These are phyloP conservation scores for Trametes versicolor DNA, from an alignment of 1,284 basidiomycete species.

Conservation along the genomic window DNA sequence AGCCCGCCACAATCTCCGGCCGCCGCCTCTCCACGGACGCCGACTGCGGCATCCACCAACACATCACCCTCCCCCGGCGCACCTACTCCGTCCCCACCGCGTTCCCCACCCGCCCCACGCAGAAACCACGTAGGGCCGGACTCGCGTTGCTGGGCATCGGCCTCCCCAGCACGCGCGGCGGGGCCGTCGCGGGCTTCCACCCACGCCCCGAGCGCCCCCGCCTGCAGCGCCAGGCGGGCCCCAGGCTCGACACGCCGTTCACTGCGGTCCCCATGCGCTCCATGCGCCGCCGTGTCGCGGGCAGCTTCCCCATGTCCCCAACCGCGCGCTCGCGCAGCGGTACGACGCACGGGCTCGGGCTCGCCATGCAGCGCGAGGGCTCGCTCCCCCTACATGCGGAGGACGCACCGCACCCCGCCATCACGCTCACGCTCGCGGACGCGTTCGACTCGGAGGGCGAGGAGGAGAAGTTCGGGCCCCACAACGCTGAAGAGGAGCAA, in stretches of 20 bases:
- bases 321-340: background rate
- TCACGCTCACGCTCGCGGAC: slow-evolving; percentile 20
- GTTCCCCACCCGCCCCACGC: background rate
- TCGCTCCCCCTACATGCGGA: background rate
- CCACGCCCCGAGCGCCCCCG: slow-evolving; percentile 13
- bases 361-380: background rate
- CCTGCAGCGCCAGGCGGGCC: slow-evolving; percentile 6
- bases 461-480: background rate
- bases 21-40: background rate
- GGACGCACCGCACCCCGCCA: background rate
- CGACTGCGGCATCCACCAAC: background rate
- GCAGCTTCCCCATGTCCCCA: background rate
- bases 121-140: background rate
- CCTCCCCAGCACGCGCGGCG: background rate
- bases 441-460: slow-evolving; percentile 12
- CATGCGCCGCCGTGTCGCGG: slow-evolving; percentile 16
- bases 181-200: background rate
- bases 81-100: slow-evolving; percentile 9
- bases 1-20: slow-evolving; percentile 2
- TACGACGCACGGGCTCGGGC: background rate
- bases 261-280: background rate
- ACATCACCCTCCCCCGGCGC: background rate
- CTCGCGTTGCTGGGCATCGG: background rate
- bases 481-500: background rate
- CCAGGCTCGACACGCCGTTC: slow-evolving; percentile 5